Conservation (phyloP, 345 rosid species). For the Gossypium longicalyx region DNA sequence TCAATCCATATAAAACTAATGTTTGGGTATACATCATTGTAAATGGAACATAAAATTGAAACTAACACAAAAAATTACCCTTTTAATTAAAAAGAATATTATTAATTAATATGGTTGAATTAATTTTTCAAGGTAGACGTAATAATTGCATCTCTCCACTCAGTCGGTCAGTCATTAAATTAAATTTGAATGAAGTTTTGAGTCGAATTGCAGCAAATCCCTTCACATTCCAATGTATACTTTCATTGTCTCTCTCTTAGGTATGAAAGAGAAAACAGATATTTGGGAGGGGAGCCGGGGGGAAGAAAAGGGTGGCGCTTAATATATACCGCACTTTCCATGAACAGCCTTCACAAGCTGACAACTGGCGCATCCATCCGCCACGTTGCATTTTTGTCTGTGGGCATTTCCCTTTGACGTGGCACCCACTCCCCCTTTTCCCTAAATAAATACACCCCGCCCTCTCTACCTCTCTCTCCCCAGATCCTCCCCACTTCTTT, state of each 20-base stretch:
- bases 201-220: neutral
- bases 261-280: neutral
- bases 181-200: neutral
- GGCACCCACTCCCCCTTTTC: conserved; percentile 40
- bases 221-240: neutral
- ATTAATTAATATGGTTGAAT: neutral
- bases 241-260: neutral
- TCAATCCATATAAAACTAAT: too few relatives aligned
- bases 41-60: too few relatives aligned
- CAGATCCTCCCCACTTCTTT: neutral
- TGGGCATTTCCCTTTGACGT: conserved; percentile 40
- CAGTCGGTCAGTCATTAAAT: neutral
- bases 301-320: neutral
- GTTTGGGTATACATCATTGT: too few relatives aligned
- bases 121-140: neutral
- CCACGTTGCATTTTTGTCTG: conserved; percentile 46
- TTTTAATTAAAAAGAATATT: too few relatives aligned
- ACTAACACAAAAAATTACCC: too few relatives aligned
- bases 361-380: conserved; percentile 36
- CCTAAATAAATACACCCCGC: conserved; percentile 37
- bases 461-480: conserved; percentile 6
- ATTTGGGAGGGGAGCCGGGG: neutral
- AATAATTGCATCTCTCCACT: conserved; percentile 5
- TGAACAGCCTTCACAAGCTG: conserved; percentile 8
- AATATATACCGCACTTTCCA: neutral